These are phyloP conservation scores for Nitzschia sp. DNA, from an alignment of 108 stramenopile species.

Conservation along the genomic window DNA sequence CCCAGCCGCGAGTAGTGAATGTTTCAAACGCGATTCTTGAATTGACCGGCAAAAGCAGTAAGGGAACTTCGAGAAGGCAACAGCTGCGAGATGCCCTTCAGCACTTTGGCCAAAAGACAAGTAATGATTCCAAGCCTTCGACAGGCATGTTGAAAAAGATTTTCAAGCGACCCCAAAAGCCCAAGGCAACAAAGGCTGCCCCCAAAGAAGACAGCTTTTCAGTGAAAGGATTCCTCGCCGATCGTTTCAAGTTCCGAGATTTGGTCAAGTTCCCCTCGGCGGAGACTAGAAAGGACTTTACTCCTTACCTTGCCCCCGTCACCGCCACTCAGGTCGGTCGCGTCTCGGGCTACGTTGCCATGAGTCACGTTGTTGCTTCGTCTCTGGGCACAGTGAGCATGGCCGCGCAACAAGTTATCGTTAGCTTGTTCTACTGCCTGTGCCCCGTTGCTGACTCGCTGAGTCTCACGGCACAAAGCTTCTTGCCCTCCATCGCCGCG, in stretches of 20 bases:
- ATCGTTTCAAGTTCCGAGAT: slow-evolving; percentile 33
- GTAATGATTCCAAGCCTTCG: too few relatives aligned
- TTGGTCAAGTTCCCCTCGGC: slow-evolving; percentile 43
- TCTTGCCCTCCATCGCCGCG: slow-evolving; percentile 69
- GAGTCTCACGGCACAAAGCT: slow-evolving; percentile 77
- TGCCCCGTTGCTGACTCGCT: slow-evolving; percentile 80
- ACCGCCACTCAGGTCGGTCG: slow-evolving; percentile 79
- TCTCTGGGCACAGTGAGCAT: slow-evolving; percentile 72
- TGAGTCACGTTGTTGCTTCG: slow-evolving; percentile 78
- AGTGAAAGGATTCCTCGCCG: slow-evolving; percentile 43
- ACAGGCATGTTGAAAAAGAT: neutral
- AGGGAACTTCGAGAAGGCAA: slow-evolving; percentile 40
- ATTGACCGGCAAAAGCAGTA: slow-evolving; percentile 47
- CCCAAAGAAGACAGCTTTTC: slow-evolving; percentile 20
- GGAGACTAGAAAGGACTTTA: slow-evolving; percentile 44
- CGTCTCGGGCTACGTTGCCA: slow-evolving; percentile 78
- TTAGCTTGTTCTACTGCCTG: slow-evolving; percentile 76
- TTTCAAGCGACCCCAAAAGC: slow-evolving; percentile 9
- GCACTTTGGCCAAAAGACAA: neutral
- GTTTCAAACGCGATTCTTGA: slow-evolving; percentile 66
- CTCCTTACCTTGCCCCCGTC: slow-evolving; percentile 76
- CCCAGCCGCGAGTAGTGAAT: slow-evolving; percentile 38
- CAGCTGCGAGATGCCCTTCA: slow-evolving; percentile 24
- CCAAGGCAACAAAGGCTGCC: neutral
- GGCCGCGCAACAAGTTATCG: slow-evolving; percentile 83